A percentile compares a stretch with the other conserved stretches of the same genome.
These are phyloP conservation scores for Entamoeba histolytica DNA, from an alignment of 208 protist species.

Conservation along the genomic window DNA sequence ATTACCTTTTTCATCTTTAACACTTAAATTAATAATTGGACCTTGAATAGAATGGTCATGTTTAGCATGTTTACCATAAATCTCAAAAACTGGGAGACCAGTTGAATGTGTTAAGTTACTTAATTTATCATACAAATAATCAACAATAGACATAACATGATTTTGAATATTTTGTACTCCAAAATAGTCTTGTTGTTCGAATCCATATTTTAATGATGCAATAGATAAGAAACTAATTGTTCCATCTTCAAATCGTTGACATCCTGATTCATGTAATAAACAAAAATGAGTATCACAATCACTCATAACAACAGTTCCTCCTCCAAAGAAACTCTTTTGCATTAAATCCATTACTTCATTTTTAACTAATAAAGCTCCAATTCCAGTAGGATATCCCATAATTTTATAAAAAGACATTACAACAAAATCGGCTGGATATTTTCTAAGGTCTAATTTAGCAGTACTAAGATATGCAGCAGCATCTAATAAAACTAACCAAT, in stretches of 20 bases:
- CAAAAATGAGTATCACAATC: constrained; percentile 16
- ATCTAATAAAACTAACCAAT: constrained; percentile 47
- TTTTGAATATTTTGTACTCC: constrained; percentile 17
- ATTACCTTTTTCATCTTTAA: constrained; percentile 1
- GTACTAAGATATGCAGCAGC: constrained; percentile 35
- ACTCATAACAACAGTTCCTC: constrained; percentile 18
- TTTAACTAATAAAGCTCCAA: constrained; percentile 24
- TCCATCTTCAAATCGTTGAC: constrained; percentile 23
- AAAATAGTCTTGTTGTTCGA: not conserved
- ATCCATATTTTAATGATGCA: constrained; percentile 3
- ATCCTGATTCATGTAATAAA: not conserved
- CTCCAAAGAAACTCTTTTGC: constrained; percentile 19
- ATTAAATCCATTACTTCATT: not conserved
- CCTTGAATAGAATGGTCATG: constrained; percentile 11
- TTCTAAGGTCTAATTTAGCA: constrained; percentile 9
- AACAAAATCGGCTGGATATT: constrained; percentile 16
- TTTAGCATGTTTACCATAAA: constrained; percentile 18
- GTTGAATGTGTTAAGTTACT: constrained; percentile 3
- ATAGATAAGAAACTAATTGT: constrained; percentile 15
- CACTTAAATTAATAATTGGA: constrained; percentile 18
- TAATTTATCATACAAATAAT: not conserved
- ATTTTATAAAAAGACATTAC: constrained; percentile 31
- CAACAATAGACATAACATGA: constrained; percentile 2
- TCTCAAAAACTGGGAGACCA: constrained; percentile 3
- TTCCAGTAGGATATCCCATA: constrained; percentile 25